Conservation (phyloP, 305 asterid species). For the Solanum hybrid region DNA sequence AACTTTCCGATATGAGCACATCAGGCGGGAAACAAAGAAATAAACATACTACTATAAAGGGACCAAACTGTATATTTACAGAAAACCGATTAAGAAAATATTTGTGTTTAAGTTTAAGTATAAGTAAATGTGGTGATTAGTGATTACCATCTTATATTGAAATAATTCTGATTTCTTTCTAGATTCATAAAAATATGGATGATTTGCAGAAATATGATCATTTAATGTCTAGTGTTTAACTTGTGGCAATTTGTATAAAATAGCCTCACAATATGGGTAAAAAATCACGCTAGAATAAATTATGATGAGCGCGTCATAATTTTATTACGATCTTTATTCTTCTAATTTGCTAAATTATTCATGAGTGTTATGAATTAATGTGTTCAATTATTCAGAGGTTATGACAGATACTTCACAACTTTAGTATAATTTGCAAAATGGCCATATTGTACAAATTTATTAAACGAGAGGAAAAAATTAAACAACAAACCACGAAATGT, state of each 20-base stretch:
- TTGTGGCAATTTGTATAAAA: not conserved
- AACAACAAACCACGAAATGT: not conserved
- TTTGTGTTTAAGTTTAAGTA: not conserved
- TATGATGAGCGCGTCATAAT: not conserved
- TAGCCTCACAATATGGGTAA: not conserved
- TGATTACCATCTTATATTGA: not conserved
- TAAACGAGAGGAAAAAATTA: not conserved
- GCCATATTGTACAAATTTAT: not conserved
- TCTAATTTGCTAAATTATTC: not conserved
- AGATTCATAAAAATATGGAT: not conserved
- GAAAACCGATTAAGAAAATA: not conserved
- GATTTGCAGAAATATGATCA: not conserved
- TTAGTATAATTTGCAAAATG: not conserved
- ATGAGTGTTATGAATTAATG: not conserved
- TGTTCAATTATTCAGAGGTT: not conserved
- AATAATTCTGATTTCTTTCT: not conserved
- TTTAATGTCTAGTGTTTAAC: not conserved
- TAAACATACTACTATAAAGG: not conserved
- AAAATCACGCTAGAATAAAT: too few species aligned
- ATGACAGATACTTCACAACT: not conserved
- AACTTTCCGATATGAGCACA: too few species aligned
- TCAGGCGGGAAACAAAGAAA: too few species aligned
- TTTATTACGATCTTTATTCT: not conserved
- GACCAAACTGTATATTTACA: not conserved
- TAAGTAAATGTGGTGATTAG: not conserved